Conservation (phyloP, 2,329 filamentous ascomycete genomes). For the Ophiocordyceps camponoti-leonardi region DNA sequence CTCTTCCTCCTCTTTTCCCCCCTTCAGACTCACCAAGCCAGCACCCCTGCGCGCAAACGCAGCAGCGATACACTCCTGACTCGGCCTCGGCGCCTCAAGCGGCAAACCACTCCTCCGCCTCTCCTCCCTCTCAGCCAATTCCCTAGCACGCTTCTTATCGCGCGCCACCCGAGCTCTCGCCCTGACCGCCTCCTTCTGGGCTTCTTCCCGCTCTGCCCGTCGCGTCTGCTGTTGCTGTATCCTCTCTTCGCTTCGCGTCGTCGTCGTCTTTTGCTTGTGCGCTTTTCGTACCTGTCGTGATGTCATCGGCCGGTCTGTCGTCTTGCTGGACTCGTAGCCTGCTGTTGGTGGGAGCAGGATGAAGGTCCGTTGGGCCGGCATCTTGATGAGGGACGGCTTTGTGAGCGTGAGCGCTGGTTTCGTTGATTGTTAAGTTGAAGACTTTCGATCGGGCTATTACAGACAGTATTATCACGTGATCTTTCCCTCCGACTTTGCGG, state of each 20-base stretch:
- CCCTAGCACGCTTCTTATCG: conserved; percentile 39
- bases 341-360: conserved; percentile 17
- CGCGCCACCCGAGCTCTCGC: conserved; percentile 27
- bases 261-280: conserved; percentile 14
- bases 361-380: conserved; percentile 26
- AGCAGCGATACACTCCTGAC: conserved; percentile 36
- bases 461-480: no score
- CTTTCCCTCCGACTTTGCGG: no score
- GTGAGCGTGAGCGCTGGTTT: no score
- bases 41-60: conserved; percentile 26
- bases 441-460: no score
- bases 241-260: conserved; percentile 11
- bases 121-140: conserved; percentile 27
- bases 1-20: conserved; percentile 11
- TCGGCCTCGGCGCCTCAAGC: conserved; percentile 34
- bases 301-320: conserved; percentile 18
- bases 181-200: conserved; percentile 35
- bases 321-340: neutral
- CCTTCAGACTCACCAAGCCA: neutral
- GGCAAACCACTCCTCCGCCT: conserved; percentile 35
- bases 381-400: conserved; percentile 5
- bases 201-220: conserved; percentile 22
- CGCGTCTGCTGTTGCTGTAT: no score
- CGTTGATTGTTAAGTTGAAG: no score
- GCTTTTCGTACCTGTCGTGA: conserved; percentile 23